Evolutionary conservation across 495 filamentous ascomycete genomes (phyloP), one percentile per base, ranked within the genome.

Genomic region (Delitschia confertaspora): DNA sequence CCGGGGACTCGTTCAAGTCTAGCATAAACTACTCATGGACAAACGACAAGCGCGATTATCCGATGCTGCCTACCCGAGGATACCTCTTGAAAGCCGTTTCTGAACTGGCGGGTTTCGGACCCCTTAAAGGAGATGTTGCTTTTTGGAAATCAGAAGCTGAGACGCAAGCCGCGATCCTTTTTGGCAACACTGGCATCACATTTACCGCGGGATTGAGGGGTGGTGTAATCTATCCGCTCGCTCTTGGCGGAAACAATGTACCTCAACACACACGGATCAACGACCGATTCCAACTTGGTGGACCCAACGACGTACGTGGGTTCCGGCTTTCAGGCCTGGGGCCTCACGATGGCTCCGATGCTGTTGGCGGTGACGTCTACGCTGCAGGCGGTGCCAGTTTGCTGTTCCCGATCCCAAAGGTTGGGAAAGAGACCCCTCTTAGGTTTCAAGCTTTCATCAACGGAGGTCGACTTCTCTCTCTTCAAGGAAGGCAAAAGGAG

Each of bases 231-330:
- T 77, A 72, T 45, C 79, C 79, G 33, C 66, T 83, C 23, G 65
- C 73, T 7, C 59, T 82, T 20, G 67, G 69, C 16, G 73, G 69
- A 14, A 63, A 66, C 34, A 51, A 59, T 6, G 70, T 49, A 14
- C 76, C 62, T 22, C 70, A 69, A 23, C 76, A 82, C 2, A 88
- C 85, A 37, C 75, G 85, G 19, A 73, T 95, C 51, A 95, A 89
- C 63, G 91, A 98, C 62, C 87, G 91, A 22, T 96, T 98, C 70
- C 75, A 82, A 38, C 85, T 98, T 27, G 91, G 91, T 33, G 91
- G 93, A 0, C 88, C 91, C 0, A 93, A 87, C 16, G 87, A 94
- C 59, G 85, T 98, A 21, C 82, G 91, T 37, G 91, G 89, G 4
- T 98, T 96, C 72, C 81, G 84, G 21, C 73, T 94, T 26, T 80